Percentiles rank a stretch among this genome's conserved stretches.
These are phyloP conservation scores for Massariosphaeria phaeospora DNA, from an alignment of 495 filamentous ascomycete species.

Conservation along the genomic window DNA sequence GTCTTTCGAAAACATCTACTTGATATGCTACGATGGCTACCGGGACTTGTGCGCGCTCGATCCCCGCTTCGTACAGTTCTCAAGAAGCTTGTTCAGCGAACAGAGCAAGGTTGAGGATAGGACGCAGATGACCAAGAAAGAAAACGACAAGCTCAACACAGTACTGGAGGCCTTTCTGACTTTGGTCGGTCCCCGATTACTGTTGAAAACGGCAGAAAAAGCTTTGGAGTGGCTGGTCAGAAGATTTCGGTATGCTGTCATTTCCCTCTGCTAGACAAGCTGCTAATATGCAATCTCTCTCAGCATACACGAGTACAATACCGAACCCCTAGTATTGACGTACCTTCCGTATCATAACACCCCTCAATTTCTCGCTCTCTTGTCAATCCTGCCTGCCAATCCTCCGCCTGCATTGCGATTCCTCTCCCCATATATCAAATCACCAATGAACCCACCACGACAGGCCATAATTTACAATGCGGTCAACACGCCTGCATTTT, in stretches of 20 bases:
- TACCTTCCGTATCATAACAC: constrained; percentile 89
- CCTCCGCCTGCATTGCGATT: constrained; percentile 74
- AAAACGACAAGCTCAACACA: constrained; percentile 74
- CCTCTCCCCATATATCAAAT: constrained; percentile 73
- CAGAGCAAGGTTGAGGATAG: constrained; percentile 85
- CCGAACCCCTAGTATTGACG: constrained; percentile 67
- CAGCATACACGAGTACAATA: constrained; percentile 89
- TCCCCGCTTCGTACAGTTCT: constrained; percentile 63
- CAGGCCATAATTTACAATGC: constrained; percentile 75
- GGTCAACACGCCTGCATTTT: constrained; percentile 64
- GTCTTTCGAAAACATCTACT: constrained; percentile 80
- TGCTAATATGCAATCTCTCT: constrained; percentile 1
- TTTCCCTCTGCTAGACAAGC: not conserved
- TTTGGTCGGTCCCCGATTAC: constrained; percentile 65
- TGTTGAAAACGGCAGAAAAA: constrained; percentile 79
- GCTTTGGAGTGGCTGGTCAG: constrained; percentile 92
- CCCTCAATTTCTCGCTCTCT: constrained; percentile 70
- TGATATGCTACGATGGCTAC: constrained; percentile 81
- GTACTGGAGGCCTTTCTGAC: constrained; percentile 76
- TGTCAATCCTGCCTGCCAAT: constrained; percentile 72
- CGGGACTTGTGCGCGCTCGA: constrained; percentile 86
- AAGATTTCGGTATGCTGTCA: constrained; percentile 69
- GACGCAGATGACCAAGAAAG: constrained; percentile 68
- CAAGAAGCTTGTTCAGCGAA: constrained; percentile 74
- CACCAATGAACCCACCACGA: constrained; percentile 67